Evolutionary conservation across 495 filamentous ascomycete genomes (phyloP).

Genomic region (Rhypophila decipiens): DNA sequence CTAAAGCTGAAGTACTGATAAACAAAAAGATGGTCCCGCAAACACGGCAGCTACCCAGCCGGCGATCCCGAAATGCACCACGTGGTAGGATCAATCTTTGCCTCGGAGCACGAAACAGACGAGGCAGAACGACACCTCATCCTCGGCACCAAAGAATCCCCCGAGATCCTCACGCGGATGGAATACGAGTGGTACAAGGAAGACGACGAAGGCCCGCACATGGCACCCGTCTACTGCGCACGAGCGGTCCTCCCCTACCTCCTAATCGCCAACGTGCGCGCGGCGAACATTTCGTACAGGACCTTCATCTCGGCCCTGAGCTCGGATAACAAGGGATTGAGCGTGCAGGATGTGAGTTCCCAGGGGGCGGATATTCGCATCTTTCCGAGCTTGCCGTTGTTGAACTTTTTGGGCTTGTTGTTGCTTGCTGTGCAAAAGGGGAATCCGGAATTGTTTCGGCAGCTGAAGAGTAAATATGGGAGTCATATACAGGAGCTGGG

Average conservation of each 20-base stretch:
- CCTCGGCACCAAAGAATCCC: constrained; percentile 83
- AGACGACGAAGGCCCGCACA: constrained; percentile 85
- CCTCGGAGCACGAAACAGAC: constrained; percentile 84
- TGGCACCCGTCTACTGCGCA: constrained; percentile 81
- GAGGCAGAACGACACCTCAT: constrained; percentile 88
- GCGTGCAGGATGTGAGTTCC: constrained; percentile 75
- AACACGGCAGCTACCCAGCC: constrained; percentile 77
- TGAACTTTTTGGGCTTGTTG: constrained; percentile 87
- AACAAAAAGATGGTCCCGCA: constrained; percentile 72
- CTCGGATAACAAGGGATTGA: constrained; percentile 55
- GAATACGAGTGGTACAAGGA: constrained; percentile 92
- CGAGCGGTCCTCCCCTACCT: constrained; percentile 90
- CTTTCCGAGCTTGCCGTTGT: constrained; percentile 78
- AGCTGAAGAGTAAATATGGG: constrained; percentile 75
- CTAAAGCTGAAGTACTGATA: no score
- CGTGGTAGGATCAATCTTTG: constrained; percentile 80
- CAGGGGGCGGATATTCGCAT: constrained; percentile 67
- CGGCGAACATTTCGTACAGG: constrained; percentile 73
- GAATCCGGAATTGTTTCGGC: constrained; percentile 69
- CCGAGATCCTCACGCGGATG: constrained; percentile 68
- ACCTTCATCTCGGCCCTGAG: constrained; percentile 71
- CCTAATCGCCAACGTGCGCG: constrained; percentile 80
- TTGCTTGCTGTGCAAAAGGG: constrained; percentile 79
- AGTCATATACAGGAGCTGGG: constrained; percentile 64
- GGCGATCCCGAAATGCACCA: constrained; percentile 96